These are phyloP conservation scores for Phytophthora pinifolia DNA, from an alignment of 352 stramenopile genomes.

Conservation along the genomic window DNA sequence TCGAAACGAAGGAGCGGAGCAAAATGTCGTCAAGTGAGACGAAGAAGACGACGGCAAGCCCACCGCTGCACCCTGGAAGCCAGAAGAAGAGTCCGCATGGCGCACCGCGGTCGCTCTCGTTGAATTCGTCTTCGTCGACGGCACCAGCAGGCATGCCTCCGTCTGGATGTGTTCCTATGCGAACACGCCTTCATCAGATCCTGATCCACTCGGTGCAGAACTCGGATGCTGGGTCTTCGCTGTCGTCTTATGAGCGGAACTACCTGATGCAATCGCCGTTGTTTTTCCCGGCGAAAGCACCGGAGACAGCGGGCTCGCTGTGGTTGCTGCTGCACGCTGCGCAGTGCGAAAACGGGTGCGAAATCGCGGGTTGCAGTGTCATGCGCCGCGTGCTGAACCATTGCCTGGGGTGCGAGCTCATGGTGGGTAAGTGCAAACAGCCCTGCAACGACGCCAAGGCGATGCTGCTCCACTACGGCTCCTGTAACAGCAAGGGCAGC, in stretches of 20 bases:
- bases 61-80: slow-evolving; percentile 21
- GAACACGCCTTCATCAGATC: slow-evolving; percentile 44
- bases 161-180: slow-evolving; percentile 35
- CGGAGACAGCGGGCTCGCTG: slow-evolving; percentile 65
- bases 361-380: slow-evolving; percentile 60
- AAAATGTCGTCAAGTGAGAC: slow-evolving; percentile 3
- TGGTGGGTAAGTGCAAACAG: slow-evolving; percentile 64
- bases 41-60: slow-evolving; percentile 23
- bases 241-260: slow-evolving; percentile 49
- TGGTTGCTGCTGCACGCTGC: slow-evolving; percentile 67
- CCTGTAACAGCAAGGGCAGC: slow-evolving; percentile 47
- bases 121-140: slow-evolving; percentile 30
- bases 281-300: slow-evolving; percentile 49
- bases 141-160: slow-evolving; percentile 26
- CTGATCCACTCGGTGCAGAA: slow-evolving; percentile 46
- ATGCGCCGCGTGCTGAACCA: slow-evolving; percentile 74
- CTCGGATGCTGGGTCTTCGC: slow-evolving; percentile 39
- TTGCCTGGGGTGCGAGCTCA: slow-evolving; percentile 56
- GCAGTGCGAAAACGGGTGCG: slow-evolving; percentile 47
- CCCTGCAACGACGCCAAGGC: slow-evolving; percentile 78
- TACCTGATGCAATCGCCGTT: slow-evolving; percentile 59
- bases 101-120: slow-evolving; percentile 28
- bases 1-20: slow-evolving; percentile 26
- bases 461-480: slow-evolving; percentile 72
- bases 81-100: slow-evolving; percentile 25